Evolutionary conservation across 805 yeast genomes (phyloP).

Genomic region (Pichia nanzhaoensis): DNA sequence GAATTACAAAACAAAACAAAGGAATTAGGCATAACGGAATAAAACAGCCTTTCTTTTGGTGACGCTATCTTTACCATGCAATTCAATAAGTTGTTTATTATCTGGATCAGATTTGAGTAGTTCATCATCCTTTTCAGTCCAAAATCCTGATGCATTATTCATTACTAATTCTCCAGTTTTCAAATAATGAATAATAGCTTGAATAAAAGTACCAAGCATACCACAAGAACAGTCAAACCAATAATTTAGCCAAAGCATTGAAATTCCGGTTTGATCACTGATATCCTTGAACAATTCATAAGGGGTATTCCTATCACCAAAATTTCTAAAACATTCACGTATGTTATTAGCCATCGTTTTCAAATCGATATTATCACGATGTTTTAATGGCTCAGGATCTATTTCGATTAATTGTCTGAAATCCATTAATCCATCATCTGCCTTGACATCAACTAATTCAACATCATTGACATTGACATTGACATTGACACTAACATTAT

Average conservation of each 20-base stretch:
- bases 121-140: constrained; percentile 29
- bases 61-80: constrained; percentile 29
- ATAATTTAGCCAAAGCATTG: constrained; percentile 27
- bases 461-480: constrained; percentile 2
- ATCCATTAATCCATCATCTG: constrained; percentile 17
- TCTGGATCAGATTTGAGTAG: constrained; percentile 23
- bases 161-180: constrained; percentile 25
- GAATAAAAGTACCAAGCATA: constrained; percentile 26
- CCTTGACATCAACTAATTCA: constrained; percentile 10
- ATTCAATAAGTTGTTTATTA: constrained; percentile 19
- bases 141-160: constrained; percentile 25
- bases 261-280: constrained; percentile 26
- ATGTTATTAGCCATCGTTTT: constrained; percentile 20
- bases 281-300: constrained; percentile 25
- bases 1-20: background rate
- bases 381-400: constrained; percentile 28
- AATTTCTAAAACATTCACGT: constrained; percentile 21
- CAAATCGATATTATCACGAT: constrained; percentile 20
- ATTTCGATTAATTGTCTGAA: constrained; percentile 17
- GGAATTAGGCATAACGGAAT: constrained; percentile 10
- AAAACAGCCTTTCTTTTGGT: constrained; percentile 28
- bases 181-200: constrained; percentile 26
- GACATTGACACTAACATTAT: constrained; percentile 1
- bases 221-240: constrained; percentile 33
- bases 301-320: constrained; percentile 23